Base-by-base conservation (phyloP, 495 filamentous ascomycete species). In the Ramalina peruviana region DNA sequence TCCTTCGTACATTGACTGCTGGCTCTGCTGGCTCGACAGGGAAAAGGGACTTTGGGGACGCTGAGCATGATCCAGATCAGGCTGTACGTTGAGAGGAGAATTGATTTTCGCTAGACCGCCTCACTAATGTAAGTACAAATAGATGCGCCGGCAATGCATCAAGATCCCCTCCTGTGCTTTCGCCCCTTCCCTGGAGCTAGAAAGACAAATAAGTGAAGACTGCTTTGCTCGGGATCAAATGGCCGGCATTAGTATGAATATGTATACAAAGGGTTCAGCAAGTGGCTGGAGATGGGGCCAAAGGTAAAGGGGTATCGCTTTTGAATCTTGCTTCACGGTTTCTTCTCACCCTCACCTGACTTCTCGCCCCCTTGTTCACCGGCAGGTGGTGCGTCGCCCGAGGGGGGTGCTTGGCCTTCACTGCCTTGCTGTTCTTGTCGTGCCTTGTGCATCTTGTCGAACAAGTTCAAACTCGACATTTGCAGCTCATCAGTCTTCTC, bases 381-480 rank as follows among this genome's bases (percentile, higher is more conserved):
- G 19, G 52, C 43, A 19, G 50, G 57, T 36, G 54, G 54, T 64
- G 54, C 40, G 52, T 54, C 52, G 57, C 53, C 65, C 71, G 71
- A 26, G 53, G 52, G 50, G 56, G 57, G 64, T 67, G 78, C 69
- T 66, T 77, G 66, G 48, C 61, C 62, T 48, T 54, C 49, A 51
- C 62, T 55, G 47, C 57, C 60, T 49, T 66, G 50, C 67, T 85
- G 75, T 74, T 89, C 86, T 56, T 67, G 60, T 55, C 86, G 79
- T 44, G 93, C 88, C 76, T 93, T 93, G 81, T 98, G 92, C 87
- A 98, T 94, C 83, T 98, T 95, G 75, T 97, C 92, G 69, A 98
- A 98, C 57, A 97, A 80, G 67, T 83, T 94, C 72, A 98, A 76
- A 71, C 85, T 89, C 52, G 92, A 87, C 62, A 81, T 86, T 72